Base-by-base conservation (phyloP, 345 rosid genomes). In the Populus davidiana region DNA sequence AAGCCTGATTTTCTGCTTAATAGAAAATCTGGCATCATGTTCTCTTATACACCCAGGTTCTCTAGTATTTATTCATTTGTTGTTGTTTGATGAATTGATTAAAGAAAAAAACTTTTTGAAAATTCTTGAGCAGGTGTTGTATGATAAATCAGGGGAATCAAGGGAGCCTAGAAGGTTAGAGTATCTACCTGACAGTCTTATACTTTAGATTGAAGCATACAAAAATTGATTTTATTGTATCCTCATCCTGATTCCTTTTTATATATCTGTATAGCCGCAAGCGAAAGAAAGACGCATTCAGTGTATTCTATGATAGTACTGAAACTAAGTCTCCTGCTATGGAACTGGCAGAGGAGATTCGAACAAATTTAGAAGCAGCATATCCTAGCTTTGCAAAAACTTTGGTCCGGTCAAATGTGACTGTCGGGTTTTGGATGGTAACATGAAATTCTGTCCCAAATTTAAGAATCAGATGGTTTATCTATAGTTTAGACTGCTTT, bases 371-470 rank as follows among this genome's bases (percentile, higher is more conserved):
- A 74, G 76, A 77, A 2, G 39, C 63, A 56, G 69, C 72, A 54
- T 80, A 75, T 47, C 89, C 91, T 50, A 88, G 88, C 80, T 86
- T 86, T 69, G 78, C 83, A 23, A 86, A 85, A 73, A 65, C 83
- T 70, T 78, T 78, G 82, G 86, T 86, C 63, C 82, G 81, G 39
- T 86, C 88, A 70, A 84, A 82, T 71, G 89, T 85, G 44, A 78
- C 78, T 52, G 83, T 80, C 64, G 87, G 86, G 39, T 88, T 83
- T 81, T 86, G 88, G 87, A 70, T 88, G 89, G 89, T 86, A 80
- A 52, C 47, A 33, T 31, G 38, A 75, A 71, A 74, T 36, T 77
- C 25, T 77, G 35, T 73, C 41, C 52, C 33, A 56, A 78, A 49
- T 76, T 78, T 35, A 25, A 71, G 69, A 73, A 59, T 47, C 13